phyloP scores from a whole-genome alignment of 129 eudicot species.

The Arctium lappa region DNA sequence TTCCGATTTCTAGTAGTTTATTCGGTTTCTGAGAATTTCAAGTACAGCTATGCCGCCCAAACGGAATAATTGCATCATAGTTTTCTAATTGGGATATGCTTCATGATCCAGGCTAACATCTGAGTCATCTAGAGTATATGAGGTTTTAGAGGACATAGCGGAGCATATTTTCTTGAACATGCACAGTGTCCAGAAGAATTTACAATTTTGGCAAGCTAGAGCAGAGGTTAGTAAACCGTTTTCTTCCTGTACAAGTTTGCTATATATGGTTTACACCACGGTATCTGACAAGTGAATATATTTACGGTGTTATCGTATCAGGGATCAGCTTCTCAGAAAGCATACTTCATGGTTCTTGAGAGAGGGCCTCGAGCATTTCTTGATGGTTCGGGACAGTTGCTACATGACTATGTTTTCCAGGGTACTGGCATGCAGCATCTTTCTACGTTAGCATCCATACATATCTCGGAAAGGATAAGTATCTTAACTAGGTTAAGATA shows the following conservation, averaged over 20 bases:
- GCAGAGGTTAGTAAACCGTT: constrained; percentile 66
- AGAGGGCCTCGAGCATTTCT: constrained; percentile 88
- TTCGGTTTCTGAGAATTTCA: not conserved
- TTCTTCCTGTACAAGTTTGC: not conserved
- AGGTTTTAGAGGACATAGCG: constrained; percentile 73
- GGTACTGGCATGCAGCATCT: constrained; percentile 69
- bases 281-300: not conserved
- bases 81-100: not conserved
- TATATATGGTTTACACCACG: not conserved
- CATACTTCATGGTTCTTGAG: constrained; percentile 82
- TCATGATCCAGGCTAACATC: constrained; percentile 46
- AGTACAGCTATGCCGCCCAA: not conserved
- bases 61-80: not conserved
- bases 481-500: constrained; percentile 67
- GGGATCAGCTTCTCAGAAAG: constrained; percentile 75
- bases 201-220: constrained; percentile 74
- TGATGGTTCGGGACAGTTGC: constrained; percentile 52
- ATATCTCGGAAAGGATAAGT: constrained; percentile 78
- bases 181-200: constrained; percentile 76
- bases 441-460: constrained; percentile 56
- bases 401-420: constrained; percentile 56
- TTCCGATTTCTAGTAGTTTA: not conserved
- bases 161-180: constrained; percentile 63
- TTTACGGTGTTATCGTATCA: constrained; percentile 23
- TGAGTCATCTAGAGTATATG: constrained; percentile 48